phyloP scores from a whole-genome alignment of 2,329 filamentous ascomycete species.

The Hortaea werneckii region DNA sequence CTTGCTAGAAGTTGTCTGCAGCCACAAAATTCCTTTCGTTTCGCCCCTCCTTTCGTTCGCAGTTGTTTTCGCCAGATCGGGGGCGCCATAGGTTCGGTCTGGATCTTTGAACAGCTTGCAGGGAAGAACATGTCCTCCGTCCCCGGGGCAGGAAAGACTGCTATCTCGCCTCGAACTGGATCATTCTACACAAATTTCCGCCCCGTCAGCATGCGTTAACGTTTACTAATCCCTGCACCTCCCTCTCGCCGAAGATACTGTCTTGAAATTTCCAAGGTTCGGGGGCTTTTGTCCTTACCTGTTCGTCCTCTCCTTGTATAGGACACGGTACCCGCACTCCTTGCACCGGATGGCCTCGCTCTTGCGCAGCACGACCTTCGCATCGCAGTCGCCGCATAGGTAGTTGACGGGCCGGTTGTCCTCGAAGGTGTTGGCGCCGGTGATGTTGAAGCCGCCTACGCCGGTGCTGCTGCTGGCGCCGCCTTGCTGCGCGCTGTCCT shows the following conservation, averaged over 20 bases:
- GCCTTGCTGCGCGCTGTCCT: slow-evolving; percentile 10
- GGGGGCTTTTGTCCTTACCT: too few species aligned
- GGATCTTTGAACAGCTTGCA: too few species aligned
- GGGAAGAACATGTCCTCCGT: too few species aligned
- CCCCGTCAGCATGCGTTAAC: slow-evolving; percentile 4
- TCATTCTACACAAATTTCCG: slow-evolving; percentile 59
- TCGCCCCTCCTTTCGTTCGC: too few species aligned
- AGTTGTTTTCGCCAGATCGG: too few species aligned
- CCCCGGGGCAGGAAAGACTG: too few species aligned
- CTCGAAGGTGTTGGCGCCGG: slow-evolving; percentile 54
- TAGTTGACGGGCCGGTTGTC: slow-evolving; percentile 38
- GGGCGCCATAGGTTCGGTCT: too few species aligned
- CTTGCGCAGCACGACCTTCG: slow-evolving; percentile 63
- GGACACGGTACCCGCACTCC: slow-evolving; percentile 85
- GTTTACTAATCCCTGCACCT: neutral
- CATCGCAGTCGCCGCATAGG: slow-evolving; percentile 73
- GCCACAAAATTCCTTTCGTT: too few species aligned
- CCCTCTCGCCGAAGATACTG: neutral
- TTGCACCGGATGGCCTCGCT: slow-evolving; percentile 78
- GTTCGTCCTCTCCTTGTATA: slow-evolving; percentile 98
- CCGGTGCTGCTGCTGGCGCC: slow-evolving; percentile 6
- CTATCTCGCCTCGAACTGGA: slow-evolving; percentile 84
- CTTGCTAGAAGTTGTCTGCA: too few species aligned
- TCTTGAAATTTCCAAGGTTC: too few species aligned
- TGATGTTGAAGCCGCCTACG: slow-evolving; percentile 25